Evolutionary conservation across 345 rosid species (phyloP).

Genomic region (Erysimum cheiranthoides): DNA sequence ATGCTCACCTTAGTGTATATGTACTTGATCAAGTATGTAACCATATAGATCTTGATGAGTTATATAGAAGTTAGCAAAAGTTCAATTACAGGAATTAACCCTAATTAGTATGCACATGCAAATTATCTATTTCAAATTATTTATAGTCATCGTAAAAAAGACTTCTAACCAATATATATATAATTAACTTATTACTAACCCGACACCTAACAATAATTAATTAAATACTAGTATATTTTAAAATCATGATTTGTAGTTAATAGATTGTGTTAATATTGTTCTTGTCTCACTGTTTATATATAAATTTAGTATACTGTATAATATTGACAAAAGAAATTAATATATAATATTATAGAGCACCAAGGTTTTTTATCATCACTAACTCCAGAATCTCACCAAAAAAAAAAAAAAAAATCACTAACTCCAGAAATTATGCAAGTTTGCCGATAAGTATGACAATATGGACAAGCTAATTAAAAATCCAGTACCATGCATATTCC

Average conservation of each 20-base stretch:
- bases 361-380: conserved; percentile 3
- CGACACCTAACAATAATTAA: too few relatives aligned
- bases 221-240: too few relatives aligned
- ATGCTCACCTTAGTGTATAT: not conserved
- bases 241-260: not conserved
- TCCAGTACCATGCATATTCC: conserved; percentile 12
- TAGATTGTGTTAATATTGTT: not conserved
- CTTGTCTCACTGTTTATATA: not conserved
- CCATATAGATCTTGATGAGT: not conserved
- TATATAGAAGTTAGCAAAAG: not conserved
- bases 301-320: not conserved
- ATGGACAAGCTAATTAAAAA: conserved; percentile 1
- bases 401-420: too few relatives aligned
- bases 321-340: not conserved
- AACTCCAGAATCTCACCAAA: conserved; percentile 35
- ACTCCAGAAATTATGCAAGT: conserved; percentile 35
- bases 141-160: too few relatives aligned
- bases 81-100: not conserved
- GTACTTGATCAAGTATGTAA: not conserved
- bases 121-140: too few relatives aligned
- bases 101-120: not conserved
- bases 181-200: too few relatives aligned
- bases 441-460: conserved; percentile 7
- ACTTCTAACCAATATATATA: too few relatives aligned
- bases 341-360: too few relatives aligned